Conservation (phyloP, 2,329 filamentous ascomycete species). For the Cryphonectria radicalis region DNA sequence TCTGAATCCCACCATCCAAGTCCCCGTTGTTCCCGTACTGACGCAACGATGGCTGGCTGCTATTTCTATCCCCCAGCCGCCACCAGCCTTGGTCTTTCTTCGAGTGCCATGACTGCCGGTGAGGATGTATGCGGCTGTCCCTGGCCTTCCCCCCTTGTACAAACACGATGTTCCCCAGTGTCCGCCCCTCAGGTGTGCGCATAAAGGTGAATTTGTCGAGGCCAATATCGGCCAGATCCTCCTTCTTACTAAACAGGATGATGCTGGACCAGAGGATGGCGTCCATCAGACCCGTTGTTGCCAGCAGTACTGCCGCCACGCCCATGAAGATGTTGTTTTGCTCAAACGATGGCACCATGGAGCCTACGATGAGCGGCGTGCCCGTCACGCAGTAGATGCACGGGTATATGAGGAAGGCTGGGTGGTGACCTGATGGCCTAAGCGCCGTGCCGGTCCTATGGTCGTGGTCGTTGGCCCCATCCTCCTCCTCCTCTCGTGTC, state of each 20-base stretch:
- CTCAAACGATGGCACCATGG: constrained; percentile 32
- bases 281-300: constrained; percentile 60
- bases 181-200: constrained; percentile 43
- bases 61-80: constrained; percentile 24
- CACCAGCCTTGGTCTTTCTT: constrained; percentile 29
- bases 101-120: constrained; percentile 27
- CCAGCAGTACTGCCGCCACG: constrained; percentile 62
- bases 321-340: constrained; percentile 48
- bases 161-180: constrained; percentile 48
- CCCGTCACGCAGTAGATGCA: constrained; percentile 73
- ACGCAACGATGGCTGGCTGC: constrained; percentile 17
- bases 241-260: constrained; percentile 49
- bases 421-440: constrained; percentile 44
- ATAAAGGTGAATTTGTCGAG: constrained; percentile 57
- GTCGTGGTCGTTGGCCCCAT: constrained; percentile 12
- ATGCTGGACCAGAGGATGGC: constrained; percentile 59
- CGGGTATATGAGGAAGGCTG: constrained; percentile 68
- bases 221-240: constrained; percentile 50
- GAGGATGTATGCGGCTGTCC: not conserved
- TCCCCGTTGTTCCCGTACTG: not conserved
- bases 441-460: constrained; percentile 34
- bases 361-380: constrained; percentile 65
- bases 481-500: not conserved
- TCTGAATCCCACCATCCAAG: constrained; percentile 32
- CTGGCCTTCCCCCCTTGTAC: constrained; percentile 36